Percentiles rank a stretch among this genome's conserved stretches.
Evolutionary conservation across 371 early-diverging fungal genomes (phyloP).

Genomic region (Rhizopus stolonifer): DNA sequence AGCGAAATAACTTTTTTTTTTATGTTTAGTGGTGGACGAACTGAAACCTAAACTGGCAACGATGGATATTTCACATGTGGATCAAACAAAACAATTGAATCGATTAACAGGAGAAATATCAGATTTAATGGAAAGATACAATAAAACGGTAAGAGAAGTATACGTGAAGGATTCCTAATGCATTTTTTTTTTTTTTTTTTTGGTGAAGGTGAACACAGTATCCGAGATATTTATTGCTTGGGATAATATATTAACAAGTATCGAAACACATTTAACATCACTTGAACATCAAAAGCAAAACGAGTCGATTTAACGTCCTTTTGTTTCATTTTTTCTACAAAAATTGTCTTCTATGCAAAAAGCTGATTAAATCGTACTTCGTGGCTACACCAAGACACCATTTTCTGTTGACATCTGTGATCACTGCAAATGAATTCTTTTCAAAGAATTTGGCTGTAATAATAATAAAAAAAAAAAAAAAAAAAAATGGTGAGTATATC

Average conservation of each 20-base stretch:
- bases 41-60: constrained; percentile 48
- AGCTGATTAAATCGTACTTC: constrained; percentile 75
- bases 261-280: constrained; percentile 53
- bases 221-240: constrained; percentile 66
- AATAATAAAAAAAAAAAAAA: neutral
- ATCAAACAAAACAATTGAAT: constrained; percentile 45
- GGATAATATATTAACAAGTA: constrained; percentile 57
- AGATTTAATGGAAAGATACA: constrained; percentile 54
- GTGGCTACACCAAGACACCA: constrained; percentile 85
- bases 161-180: neutral
- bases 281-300: constrained; percentile 40
- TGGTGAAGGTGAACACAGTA: constrained; percentile 55
- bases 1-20: neutral
- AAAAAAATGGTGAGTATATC: neutral
- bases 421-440: constrained; percentile 77
- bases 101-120: constrained; percentile 44
- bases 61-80: constrained; percentile 49
- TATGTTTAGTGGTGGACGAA: constrained; percentile 41
- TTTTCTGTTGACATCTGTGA: constrained; percentile 79
- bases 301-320: neutral
- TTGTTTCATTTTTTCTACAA: constrained; percentile 23
- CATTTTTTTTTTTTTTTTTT: neutral
- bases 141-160: constrained; percentile 42
- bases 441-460: constrained; percentile 69
- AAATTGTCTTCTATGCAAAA: constrained; percentile 56